Evolutionary conservation across 2,329 filamentous ascomycete species (phyloP).

Genomic region (Salinomyces thailandicus): DNA sequence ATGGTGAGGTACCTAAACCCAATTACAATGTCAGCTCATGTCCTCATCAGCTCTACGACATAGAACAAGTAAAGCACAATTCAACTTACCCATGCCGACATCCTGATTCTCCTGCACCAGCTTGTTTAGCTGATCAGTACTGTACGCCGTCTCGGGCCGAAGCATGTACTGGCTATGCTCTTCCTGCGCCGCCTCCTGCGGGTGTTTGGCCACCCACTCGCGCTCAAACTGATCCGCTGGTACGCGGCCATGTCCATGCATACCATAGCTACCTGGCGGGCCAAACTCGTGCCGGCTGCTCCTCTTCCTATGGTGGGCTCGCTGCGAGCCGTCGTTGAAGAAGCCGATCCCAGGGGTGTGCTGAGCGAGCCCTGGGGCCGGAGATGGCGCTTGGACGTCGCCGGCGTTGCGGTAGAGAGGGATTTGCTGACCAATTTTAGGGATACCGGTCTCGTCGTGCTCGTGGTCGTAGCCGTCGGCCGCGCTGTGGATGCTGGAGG

Average conservation of each 20-base stretch:
- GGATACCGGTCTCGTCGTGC: slow-evolving; percentile 63
- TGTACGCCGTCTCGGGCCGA: slow-evolving; percentile 70
- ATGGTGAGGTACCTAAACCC: slow-evolving; percentile 50
- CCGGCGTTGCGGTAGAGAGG: slow-evolving; percentile 89
- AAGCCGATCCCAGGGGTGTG: slow-evolving; percentile 40
- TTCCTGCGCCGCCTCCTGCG: slow-evolving; percentile 69
- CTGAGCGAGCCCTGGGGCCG: slow-evolving; percentile 45
- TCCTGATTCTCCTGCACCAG: slow-evolving; percentile 64
- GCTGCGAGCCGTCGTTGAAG: slow-evolving; percentile 44
- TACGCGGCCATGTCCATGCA: slow-evolving; percentile 73
- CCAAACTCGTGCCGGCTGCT: slow-evolving; percentile 61
- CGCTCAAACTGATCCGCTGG: slow-evolving; percentile 75
- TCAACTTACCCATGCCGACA: slow-evolving; percentile 39
- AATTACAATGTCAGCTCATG: slow-evolving; percentile 12
- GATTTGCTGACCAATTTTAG: slow-evolving; percentile 82
- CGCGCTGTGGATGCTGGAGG: slow-evolving; percentile 45
- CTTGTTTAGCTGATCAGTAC: slow-evolving; percentile 80
- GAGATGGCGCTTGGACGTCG: slow-evolving; percentile 91
- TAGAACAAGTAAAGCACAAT: neutral
- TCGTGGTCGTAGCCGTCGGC: slow-evolving; percentile 45
- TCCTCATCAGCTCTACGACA: neutral
- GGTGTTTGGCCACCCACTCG: slow-evolving; percentile 87
- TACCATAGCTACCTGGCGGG: slow-evolving; percentile 83
- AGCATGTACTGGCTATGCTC: slow-evolving; percentile 58
- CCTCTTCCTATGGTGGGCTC: slow-evolving; percentile 54